phyloP scores from a whole-genome alignment of 2,329 filamentous ascomycete species.

The Leptodontidium sp. region DNA sequence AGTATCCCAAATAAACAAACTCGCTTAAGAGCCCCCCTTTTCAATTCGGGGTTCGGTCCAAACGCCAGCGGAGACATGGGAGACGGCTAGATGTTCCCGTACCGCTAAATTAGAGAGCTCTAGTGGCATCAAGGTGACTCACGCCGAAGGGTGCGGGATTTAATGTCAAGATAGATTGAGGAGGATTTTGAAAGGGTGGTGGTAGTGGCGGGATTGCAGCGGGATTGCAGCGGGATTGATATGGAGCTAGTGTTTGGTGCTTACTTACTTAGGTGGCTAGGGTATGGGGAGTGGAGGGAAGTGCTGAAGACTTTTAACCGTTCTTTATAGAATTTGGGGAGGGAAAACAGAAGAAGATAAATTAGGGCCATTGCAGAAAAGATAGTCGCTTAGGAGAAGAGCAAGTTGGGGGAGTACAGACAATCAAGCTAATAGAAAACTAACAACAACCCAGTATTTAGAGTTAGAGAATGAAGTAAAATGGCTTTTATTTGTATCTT shows the following conservation, averaged over 20 bases:
- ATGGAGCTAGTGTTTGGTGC: background rate
- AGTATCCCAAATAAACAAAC: background rate
- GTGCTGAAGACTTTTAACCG: too few relatives aligned
- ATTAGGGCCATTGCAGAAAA: too few relatives aligned
- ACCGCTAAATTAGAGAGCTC: background rate
- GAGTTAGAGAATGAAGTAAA: background rate
- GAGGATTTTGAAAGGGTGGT: background rate
- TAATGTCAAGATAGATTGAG: background rate
- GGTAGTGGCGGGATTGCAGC: conserved; percentile 13
- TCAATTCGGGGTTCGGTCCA: background rate
- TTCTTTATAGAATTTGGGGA: too few relatives aligned
- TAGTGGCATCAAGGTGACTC: background rate
- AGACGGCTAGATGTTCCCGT: background rate
- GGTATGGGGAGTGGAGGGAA: too few relatives aligned
- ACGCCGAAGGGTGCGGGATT: background rate
- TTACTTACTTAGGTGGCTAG: too few relatives aligned
- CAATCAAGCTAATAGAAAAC: too few relatives aligned
- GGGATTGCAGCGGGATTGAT: conserved; percentile 1
- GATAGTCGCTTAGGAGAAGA: too few relatives aligned
- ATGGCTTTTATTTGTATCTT: background rate
- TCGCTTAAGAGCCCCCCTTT: background rate
- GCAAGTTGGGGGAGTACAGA: too few relatives aligned
- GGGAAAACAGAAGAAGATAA: too few relatives aligned
- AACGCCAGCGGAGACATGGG: background rate
- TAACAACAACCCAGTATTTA: background rate